Conservation (phyloP, 805 yeast genomes). For the Ogataea methylovora region DNA sequence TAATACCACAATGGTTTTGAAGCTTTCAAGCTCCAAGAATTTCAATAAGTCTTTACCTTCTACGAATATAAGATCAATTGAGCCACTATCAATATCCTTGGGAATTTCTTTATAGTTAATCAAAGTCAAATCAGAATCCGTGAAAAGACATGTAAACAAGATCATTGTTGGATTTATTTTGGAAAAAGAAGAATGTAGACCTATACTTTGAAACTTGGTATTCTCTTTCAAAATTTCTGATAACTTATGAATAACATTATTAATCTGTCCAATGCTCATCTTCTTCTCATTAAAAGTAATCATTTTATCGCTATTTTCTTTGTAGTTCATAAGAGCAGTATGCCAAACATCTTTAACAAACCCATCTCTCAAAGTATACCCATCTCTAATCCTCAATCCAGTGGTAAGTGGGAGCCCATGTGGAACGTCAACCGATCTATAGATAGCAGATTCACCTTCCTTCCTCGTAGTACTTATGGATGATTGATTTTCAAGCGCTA, state of each 20-base stretch:
- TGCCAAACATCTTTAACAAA: conserved; percentile 70
- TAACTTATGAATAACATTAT: conserved; percentile 25
- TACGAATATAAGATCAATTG: conserved; percentile 26
- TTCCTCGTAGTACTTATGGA: conserved; percentile 57
- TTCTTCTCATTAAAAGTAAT: conserved; percentile 7
- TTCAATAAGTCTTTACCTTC: conserved; percentile 6
- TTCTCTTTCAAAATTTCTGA: conserved; percentile 15
- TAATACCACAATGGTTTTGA: conserved; percentile 22
- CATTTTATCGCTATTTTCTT: conserved; percentile 19
- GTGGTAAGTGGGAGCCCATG: conserved; percentile 61
- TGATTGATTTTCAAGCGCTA: conserved; percentile 59
- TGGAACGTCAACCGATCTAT: conserved; percentile 69
- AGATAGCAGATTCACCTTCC: conserved; percentile 64
- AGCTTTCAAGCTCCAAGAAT: conserved; percentile 5
- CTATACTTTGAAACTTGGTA: conserved; percentile 19
- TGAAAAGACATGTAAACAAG: conserved; percentile 20
- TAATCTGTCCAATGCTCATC: conserved; percentile 10
- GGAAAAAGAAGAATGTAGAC: conserved; percentile 13
- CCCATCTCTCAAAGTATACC: conserved; percentile 67
- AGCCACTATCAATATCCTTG: conserved; percentile 25
- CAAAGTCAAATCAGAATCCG: conserved; percentile 27
- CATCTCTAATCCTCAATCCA: conserved; percentile 59
- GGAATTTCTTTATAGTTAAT: conserved; percentile 28
- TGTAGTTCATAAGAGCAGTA: conserved; percentile 28
- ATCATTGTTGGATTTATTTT: conserved; percentile 14